Evolutionary conservation across 2,329 filamentous ascomycete genomes (phyloP), one percentile per base, ranked within the genome.

Genomic region (Sclerotinia nivalis): DNA sequence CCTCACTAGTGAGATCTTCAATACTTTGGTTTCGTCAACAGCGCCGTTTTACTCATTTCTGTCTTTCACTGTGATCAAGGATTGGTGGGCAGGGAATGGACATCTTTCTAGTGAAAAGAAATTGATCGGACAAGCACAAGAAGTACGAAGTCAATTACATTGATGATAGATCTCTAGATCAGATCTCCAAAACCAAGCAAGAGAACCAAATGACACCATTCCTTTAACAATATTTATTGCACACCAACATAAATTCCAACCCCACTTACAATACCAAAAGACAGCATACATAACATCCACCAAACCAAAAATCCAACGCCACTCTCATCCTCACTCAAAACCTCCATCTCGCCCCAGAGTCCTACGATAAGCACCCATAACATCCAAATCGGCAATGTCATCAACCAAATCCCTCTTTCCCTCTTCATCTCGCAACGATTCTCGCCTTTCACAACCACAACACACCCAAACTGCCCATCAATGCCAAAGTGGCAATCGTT

Each of bases 391-490:
- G 47, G 60, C 18, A 64, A 40, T 40, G 47, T 18, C n/a, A 64
- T 64, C 47, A 64, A 40, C 60, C 60, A 64, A 13, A 64, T 7
- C 12, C 28, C 31, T 25, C 22, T 40, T 50, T 50, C 28, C 20
- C 31, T 9, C 25, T 1, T 47, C 60, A 7, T 64, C 7, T 40
- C 28, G 40, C 7, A 2, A 18, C n/a, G 22, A 31, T 37, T 64
- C 22, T 64, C 20, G 22, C 31, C 47, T 4, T 22, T 69, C 28
- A 69, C 28, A 69, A 49, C 58, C 67, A 64, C 67, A 64, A 69
- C 37, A 64, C 58, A 4, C 67, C 49, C 7, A 69, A 40, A n/a
- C 67, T 34, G 2, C 34, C 67, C 28, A 69, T 22, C 34, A 69
- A 55, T 7, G 58, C 58, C 22, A 69, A 55, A 15, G 25, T 31